Percentiles rank a stretch among this genome's conserved stretches.
These are phyloP conservation scores for Abelmoschus esculentus DNA, from an alignment of 345 rosid genomes.

Conservation along the genomic window DNA sequence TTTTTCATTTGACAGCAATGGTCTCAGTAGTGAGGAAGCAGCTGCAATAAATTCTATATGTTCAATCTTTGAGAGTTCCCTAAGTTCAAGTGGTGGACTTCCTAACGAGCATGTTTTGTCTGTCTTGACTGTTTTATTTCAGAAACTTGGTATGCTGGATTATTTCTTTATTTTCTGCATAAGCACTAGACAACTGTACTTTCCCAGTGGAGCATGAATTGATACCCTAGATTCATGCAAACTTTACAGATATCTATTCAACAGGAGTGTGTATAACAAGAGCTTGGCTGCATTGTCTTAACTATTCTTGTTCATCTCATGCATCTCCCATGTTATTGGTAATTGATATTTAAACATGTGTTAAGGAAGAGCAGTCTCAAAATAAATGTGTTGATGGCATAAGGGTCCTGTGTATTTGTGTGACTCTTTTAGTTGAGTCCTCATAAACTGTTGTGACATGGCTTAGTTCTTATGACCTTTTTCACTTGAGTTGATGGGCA, in stretches of 20 bases:
- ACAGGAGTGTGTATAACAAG: neutral
- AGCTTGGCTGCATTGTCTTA: neutral
- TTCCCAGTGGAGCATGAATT: neutral
- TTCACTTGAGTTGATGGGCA: neutral
- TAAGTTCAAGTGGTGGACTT: conserved; percentile 35
- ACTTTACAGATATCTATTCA: too few relatives aligned
- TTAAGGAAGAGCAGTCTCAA: neutral
- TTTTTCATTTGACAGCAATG: conserved; percentile 27
- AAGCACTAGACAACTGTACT: neutral
- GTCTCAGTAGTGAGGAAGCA: conserved; percentile 34
- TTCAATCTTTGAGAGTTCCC: conserved; percentile 41
- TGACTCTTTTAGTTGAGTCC: neutral
- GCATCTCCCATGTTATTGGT: neutral
- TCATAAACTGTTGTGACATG: neutral
- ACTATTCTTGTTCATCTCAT: neutral
- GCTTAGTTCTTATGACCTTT: neutral
- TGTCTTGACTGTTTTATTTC: conserved; percentile 44
- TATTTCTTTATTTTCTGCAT: conserved; percentile 9
- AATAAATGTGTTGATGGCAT: neutral
- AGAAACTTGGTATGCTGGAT: conserved; percentile 58
- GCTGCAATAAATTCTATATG: conserved; percentile 42
- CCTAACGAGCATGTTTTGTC: conserved; percentile 57
- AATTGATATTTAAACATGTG: neutral
- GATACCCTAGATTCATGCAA: neutral
- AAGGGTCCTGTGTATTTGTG: neutral